Percentiles rank a stretch among this genome's conserved stretches.
These are phyloP conservation scores for Metschnikowia bowlesiae DNA, from an alignment of 805 yeast genomes.

Conservation along the genomic window DNA sequence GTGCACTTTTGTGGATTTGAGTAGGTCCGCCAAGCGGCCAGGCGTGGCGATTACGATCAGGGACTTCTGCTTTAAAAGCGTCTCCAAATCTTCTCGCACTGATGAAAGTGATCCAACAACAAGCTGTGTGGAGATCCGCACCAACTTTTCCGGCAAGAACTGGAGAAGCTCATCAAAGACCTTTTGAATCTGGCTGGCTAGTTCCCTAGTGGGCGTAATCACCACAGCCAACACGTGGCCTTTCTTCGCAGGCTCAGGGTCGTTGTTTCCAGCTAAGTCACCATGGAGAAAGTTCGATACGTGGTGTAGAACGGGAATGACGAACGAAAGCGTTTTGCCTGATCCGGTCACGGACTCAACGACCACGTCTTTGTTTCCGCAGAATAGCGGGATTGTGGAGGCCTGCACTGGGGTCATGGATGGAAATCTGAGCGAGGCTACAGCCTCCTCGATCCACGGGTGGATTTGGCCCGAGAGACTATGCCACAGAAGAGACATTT, in stretches of 20 bases:
- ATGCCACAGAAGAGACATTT: slow-evolving; percentile 55
- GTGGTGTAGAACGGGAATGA: slow-evolving; percentile 75
- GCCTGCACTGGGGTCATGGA: slow-evolving; percentile 98
- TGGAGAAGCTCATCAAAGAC: slow-evolving; percentile 61
- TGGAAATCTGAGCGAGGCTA: slow-evolving; percentile 68
- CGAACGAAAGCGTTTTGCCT: slow-evolving; percentile 93
- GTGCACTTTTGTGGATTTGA: slow-evolving; percentile 54
- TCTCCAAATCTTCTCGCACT: slow-evolving; percentile 67
- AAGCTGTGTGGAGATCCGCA: slow-evolving; percentile 50
- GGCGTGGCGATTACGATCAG: slow-evolving; percentile 89
- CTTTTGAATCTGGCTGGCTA: slow-evolving; percentile 63
- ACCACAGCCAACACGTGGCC: slow-evolving; percentile 73
- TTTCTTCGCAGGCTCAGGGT: slow-evolving; percentile 36
- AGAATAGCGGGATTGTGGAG: slow-evolving; percentile 79
- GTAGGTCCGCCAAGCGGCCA: slow-evolving; percentile 77
- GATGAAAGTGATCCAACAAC: slow-evolving; percentile 61
- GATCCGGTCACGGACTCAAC: slow-evolving; percentile 98
- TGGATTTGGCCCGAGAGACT: slow-evolving; percentile 48
- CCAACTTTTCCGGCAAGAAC: slow-evolving; percentile 48
- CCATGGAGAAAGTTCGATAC: slow-evolving; percentile 35
- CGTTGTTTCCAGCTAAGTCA: slow-evolving; percentile 14
- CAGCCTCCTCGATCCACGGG: slow-evolving; percentile 71
- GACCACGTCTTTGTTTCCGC: slow-evolving; percentile 86
- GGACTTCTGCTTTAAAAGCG: slow-evolving; percentile 52
- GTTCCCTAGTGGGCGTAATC: slow-evolving; percentile 68